Evolutionary conservation across 371 early-diverging fungal species (phyloP).

Genomic region (Syncephalastrum racemosum): DNA sequence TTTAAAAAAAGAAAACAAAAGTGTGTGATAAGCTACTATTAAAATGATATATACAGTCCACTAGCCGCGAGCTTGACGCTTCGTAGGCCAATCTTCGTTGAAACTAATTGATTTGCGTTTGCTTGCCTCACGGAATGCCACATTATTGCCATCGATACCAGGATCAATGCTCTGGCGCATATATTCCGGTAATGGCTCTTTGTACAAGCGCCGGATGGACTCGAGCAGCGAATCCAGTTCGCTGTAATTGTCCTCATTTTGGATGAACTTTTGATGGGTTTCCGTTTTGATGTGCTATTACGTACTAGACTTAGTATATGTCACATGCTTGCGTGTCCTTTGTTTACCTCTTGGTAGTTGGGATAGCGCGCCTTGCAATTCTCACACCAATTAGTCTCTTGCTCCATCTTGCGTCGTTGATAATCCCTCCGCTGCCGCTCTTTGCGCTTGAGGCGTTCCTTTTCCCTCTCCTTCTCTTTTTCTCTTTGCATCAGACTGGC

Average conservation of each 20-base stretch:
- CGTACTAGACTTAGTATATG: background rate
- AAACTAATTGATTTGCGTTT: slow-evolving; percentile 7
- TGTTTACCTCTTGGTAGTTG: slow-evolving; percentile 29
- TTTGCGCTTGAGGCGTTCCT: slow-evolving; percentile 10
- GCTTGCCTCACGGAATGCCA: slow-evolving; percentile 15
- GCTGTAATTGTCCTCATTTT: slow-evolving; percentile 36
- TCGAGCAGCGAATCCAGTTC: slow-evolving; percentile 31
- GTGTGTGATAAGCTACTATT: too few relatives aligned
- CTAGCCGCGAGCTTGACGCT: too few relatives aligned
- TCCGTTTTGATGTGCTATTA: slow-evolving; percentile 32
- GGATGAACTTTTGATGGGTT: slow-evolving; percentile 33
- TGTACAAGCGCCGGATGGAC: slow-evolving; percentile 26
- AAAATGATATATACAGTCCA: too few relatives aligned
- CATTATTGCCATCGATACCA: slow-evolving; percentile 29
- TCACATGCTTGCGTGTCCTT: background rate
- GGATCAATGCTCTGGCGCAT: slow-evolving; percentile 15
- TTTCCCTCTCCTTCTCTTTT: slow-evolving; percentile 9
- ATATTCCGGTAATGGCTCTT: slow-evolving; percentile 16
- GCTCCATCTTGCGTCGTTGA: slow-evolving; percentile 8
- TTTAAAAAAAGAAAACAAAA: too few relatives aligned
- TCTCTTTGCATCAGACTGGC: background rate
- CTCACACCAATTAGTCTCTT: slow-evolving; percentile 35
- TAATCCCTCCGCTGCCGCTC: slow-evolving; percentile 4
- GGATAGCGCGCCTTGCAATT: slow-evolving; percentile 36
- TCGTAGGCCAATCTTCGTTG: too few relatives aligned